Percentiles rank a stretch among this genome's conserved stretches.
Evolutionary conservation across 2,329 filamentous ascomycete species (phyloP).

Genomic region (Colletotrichum gloeosporioides): DNA sequence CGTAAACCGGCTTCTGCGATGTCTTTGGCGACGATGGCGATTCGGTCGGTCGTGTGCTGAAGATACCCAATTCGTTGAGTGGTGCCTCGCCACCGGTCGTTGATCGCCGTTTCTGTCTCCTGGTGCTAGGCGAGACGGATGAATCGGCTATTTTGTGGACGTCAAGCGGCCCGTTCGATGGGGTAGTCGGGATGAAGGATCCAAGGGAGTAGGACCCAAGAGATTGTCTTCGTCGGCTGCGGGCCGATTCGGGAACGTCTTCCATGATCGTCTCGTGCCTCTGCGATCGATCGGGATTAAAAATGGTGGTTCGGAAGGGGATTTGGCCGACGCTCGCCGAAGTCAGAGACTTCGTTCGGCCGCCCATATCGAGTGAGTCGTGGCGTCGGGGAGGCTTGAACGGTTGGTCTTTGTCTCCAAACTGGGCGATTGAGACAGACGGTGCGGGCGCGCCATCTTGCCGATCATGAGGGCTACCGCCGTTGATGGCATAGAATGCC

Average conservation of each 20-base stretch:
- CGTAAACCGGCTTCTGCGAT: constrained; percentile 26
- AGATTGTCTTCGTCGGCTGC: constrained; percentile 13
- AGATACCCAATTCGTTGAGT: constrained; percentile 3
- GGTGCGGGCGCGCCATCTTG: constrained; percentile 22
- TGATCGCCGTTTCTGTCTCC: not conserved
- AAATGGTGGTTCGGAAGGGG: constrained; percentile 15
- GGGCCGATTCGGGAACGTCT: not conserved
- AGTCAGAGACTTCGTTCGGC: constrained; percentile 23
- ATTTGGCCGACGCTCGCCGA: constrained; percentile 17
- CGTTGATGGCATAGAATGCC: constrained; percentile 37
- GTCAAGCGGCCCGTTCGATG: not conserved
- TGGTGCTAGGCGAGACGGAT: not conserved
- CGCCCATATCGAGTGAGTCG: not conserved
- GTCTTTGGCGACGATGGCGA: constrained; percentile 10
- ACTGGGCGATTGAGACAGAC: constrained; percentile 11
- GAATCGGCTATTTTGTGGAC: not conserved
- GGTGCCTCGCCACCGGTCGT: not conserved
- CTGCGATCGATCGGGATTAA: constrained; percentile 2
- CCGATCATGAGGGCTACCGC: not conserved
- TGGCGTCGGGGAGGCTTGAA: constrained; percentile 1
- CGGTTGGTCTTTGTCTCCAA: constrained; percentile 20
- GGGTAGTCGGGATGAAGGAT: constrained; percentile 18
- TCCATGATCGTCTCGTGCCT: constrained; percentile 9
- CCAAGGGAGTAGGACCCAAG: constrained; percentile 21
- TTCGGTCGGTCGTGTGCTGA: not conserved